Evolutionary conservation across 2,329 filamentous ascomycete genomes (phyloP).

Genomic region (Teratosphaeria gauchensis): DNA sequence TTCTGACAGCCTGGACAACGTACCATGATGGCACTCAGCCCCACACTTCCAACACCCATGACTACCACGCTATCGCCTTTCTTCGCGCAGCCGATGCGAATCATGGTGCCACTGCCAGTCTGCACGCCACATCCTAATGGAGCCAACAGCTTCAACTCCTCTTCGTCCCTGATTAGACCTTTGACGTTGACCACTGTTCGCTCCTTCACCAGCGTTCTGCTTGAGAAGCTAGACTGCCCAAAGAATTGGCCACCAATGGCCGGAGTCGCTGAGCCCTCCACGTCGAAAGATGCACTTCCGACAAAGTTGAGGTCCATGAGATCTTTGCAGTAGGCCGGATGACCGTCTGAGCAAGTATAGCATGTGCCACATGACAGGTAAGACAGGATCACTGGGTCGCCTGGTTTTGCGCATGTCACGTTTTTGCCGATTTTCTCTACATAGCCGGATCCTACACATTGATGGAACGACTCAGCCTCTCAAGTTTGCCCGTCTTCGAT

Average conservation of each 20-base stretch:
- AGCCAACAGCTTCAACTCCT: slow-evolving; percentile 15
- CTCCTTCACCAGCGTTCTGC: slow-evolving; percentile 15
- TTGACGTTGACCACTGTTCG: slow-evolving; percentile 14
- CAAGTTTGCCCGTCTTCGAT: neutral
- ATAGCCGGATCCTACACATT: neutral
- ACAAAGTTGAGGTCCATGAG: neutral
- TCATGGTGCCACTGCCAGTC: slow-evolving; percentile 17
- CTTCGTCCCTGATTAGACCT: slow-evolving; percentile 12
- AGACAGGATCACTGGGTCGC: slow-evolving; percentile 17
- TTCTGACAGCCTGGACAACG: neutral
- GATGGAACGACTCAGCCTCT: neutral
- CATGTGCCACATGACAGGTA: slow-evolving; percentile 11
- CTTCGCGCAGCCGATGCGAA: slow-evolving; percentile 15
- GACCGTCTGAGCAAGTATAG: neutral
- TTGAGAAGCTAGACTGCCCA: slow-evolving; percentile 18
- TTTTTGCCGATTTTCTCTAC: neutral
- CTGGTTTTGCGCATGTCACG: neutral
- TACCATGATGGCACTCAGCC: slow-evolving; percentile 29
- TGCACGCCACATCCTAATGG: slow-evolving; percentile 19
- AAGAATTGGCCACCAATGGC: slow-evolving; percentile 16
- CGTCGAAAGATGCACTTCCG: neutral
- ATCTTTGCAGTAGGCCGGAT: neutral
- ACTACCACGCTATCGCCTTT: slow-evolving; percentile 15
- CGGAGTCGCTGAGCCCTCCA: neutral
- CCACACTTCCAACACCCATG: slow-evolving; percentile 16